Evolutionary conservation across 768 basidiomycete species (phyloP), one percentile per base, ranked within the genome.

Genomic region (Kondoa subrosea): DNA sequence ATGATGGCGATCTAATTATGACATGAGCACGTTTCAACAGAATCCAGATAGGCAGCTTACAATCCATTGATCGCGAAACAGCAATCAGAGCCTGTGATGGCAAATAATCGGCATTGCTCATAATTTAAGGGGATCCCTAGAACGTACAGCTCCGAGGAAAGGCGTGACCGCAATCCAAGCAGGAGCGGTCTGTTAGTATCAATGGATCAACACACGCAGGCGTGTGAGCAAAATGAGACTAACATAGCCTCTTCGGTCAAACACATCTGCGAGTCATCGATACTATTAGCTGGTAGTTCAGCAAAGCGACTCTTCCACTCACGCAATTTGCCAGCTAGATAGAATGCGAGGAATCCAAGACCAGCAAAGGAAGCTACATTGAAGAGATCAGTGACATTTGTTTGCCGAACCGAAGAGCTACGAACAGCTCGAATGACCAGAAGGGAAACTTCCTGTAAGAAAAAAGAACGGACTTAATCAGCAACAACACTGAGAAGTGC

Each of bases 31-130:
- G 17, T 32, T 16, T 58, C 2, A 14, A 40, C 17, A 26, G 21
- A 62, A 33, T n/a, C 50, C 8, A 56, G n/a, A n/a, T n/a, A n/a
- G n/a, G n/a, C n/a, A n/a, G n/a, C n/a, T n/a, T n/a, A n/a, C n/a
- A 87, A 77, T 93, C 92, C 88, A 92, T 92, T 1, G 89, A 91
- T 25, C 92, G 84, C 3, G 86, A 87, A 65, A 91, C 84, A n/a
- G 79, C 79, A 40, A 80, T 77, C 71, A 79, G 74, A 1, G 75
- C 80, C n/a, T n/a, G n/a, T n/a, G n/a, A n/a, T n/a, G n/a, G n/a
- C n/a, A n/a, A n/a, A n/a, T n/a, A n/a, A n/a, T n/a, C n/a, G n/a
- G n/a, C n/a, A n/a, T n/a, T n/a, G n/a, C n/a, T n/a, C n/a, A n/a
- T n/a, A n/a, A n/a, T n/a, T n/a, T n/a, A n/a, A n/a, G n/a, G n/a